Evolutionary conservation across 768 basidiomycete genomes (phyloP).

Genomic region (Steccherinum ochraceum): DNA sequence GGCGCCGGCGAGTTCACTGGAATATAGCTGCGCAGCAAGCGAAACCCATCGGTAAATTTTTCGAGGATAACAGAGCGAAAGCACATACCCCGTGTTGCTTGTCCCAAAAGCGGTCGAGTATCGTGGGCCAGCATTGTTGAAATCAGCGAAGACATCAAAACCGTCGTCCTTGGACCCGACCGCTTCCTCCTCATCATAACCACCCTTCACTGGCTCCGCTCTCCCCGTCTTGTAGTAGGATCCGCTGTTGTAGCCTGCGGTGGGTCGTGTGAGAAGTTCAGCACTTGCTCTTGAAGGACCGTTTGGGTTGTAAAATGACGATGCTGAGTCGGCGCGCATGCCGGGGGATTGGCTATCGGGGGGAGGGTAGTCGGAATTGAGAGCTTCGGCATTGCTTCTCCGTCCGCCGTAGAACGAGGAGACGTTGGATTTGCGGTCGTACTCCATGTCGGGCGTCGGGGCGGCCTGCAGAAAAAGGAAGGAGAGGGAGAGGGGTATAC

Average conservation of each 20-base stretch:
- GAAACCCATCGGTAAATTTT: background rate
- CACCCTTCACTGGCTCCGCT: conserved; percentile 72
- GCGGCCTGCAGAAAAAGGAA: background rate
- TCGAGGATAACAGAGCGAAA: background rate
- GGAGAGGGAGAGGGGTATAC: background rate
- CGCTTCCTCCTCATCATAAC: conserved; percentile 61
- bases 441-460: too few species aligned
- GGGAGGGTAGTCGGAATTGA: conserved; percentile 46
- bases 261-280: conserved; percentile 32
- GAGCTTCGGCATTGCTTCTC: conserved; percentile 53
- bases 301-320: conserved; percentile 52
- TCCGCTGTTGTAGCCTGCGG: conserved; percentile 68
- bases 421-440: conserved; percentile 71
- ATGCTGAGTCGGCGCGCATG: conserved; percentile 60
- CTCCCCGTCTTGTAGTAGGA: conserved; percentile 67
- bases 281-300: conserved; percentile 34
- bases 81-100: conserved; percentile 35
- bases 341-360: conserved; percentile 27
- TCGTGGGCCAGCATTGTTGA: conserved; percentile 78
- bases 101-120: conserved; percentile 63
- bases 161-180: conserved; percentile 28
- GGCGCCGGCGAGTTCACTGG: conserved; percentile 17
- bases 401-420: conserved; percentile 75
- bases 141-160: conserved; percentile 86
- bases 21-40: conserved; percentile 17